Conservation (phyloP, 2,329 filamentous ascomycete species). For the Magnaporthiopsis poae region DNA sequence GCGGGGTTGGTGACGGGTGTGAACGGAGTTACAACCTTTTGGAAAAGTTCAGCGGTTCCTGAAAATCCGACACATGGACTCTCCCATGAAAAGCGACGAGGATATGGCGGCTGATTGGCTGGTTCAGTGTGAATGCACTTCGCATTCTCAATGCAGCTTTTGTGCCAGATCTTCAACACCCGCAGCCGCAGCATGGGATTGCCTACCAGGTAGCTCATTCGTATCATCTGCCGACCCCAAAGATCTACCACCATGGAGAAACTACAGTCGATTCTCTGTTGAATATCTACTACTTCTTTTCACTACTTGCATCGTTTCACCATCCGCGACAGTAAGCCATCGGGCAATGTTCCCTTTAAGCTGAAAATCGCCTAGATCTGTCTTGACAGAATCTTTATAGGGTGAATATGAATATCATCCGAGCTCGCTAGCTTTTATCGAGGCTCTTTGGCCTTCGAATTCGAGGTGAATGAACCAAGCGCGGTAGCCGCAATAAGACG, state of each 20-base stretch:
- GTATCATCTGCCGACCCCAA: neutral
- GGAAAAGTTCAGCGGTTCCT: neutral
- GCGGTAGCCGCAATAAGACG: neutral
- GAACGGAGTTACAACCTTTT: neutral
- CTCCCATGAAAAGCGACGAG: neutral
- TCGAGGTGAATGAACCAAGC: neutral
- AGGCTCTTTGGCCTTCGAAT: neutral
- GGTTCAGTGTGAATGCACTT: neutral
- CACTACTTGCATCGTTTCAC: neutral
- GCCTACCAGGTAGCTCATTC: neutral
- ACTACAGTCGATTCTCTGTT: neutral
- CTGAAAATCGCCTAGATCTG: neutral
- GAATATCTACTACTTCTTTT: neutral
- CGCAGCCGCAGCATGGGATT: neutral
- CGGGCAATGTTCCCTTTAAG: neutral
- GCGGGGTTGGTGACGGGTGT: no score
- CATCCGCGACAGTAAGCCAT: neutral
- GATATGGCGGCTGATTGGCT: neutral
- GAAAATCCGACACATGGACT: neutral
- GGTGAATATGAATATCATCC: no score
- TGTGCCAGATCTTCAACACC: neutral
- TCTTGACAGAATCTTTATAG: neutral
- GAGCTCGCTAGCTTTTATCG: neutral
- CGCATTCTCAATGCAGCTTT: neutral
- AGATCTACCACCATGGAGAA: neutral